Evolutionary conservation across 2,329 filamentous ascomycete species (phyloP).

Genomic region (Neopestalotiopsis clavispora): DNA sequence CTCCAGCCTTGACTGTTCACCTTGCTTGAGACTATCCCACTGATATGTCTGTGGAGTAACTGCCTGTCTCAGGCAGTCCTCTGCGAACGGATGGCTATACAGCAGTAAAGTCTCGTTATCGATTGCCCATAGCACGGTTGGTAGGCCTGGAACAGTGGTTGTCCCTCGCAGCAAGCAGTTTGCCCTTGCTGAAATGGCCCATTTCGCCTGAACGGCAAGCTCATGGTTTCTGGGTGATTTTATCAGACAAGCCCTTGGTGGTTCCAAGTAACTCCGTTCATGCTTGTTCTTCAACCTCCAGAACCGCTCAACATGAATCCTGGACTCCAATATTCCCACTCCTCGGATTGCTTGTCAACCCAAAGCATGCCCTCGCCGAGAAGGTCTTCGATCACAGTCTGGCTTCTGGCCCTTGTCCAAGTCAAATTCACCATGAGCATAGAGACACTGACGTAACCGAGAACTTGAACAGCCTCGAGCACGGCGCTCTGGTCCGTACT

Average conservation of each 20-base stretch:
- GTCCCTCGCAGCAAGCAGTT: too few relatives aligned
- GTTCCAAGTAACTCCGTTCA: background rate
- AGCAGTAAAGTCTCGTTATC: too few relatives aligned
- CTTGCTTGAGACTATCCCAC: too few relatives aligned
- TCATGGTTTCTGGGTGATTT: background rate
- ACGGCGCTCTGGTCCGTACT: conserved; percentile 94
- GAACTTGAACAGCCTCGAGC: conserved; percentile 85
- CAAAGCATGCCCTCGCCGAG: conserved; percentile 89
- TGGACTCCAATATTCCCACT: conserved; percentile 94
- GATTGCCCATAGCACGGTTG: too few relatives aligned
- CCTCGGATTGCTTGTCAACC: conserved; percentile 84
- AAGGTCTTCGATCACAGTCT: conserved; percentile 89
- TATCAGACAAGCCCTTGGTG: background rate
- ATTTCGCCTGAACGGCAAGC: too few relatives aligned
- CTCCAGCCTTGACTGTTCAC: too few relatives aligned
- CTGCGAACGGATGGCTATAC: too few relatives aligned
- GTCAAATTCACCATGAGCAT: conserved; percentile 87
- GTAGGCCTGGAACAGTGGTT: too few relatives aligned
- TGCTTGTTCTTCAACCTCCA: conserved; percentile 19
- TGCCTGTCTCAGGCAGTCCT: too few relatives aligned
- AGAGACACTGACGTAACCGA: conserved; percentile 87
- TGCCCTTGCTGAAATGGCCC: too few relatives aligned
- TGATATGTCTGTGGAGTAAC: too few relatives aligned
- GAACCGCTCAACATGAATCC: conserved; percentile 53
- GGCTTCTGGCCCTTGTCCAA: conserved; percentile 85